Percentiles rank a stretch among this genome's conserved stretches.
These are phyloP conservation scores for Helianthus annuus DNA, from an alignment of 129 eudicot species.

Conservation along the genomic window HanXRQr2.0-SUNRISE NC_035436.2:90475131-90475630, in stretches of 20 bases:
- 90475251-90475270: not conserved
- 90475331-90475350: slow-evolving; percentile 92
- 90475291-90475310: slow-evolving; percentile 49
- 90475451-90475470: slow-evolving; percentile 92
- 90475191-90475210: slow-evolving; percentile 85
- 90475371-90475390: slow-evolving; percentile 88
- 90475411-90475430: slow-evolving; percentile 61
- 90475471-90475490: slow-evolving; percentile 99
- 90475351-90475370: slow-evolving; percentile 71
- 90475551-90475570: not conserved
- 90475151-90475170: slow-evolving; percentile 67
- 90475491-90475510: slow-evolving; percentile 96
- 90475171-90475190: slow-evolving; percentile 95
- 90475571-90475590: not conserved
- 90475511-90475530: slow-evolving; percentile 98
- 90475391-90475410: slow-evolving; percentile 81
- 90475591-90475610: not conserved
- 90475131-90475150: slow-evolving; percentile 42
- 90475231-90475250: slow-evolving; percentile 39
- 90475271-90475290: slow-evolving; percentile 1
- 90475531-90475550: slow-evolving; percentile 68
- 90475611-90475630: not conserved
- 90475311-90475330: slow-evolving; percentile 98
- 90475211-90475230: slow-evolving; percentile 88
- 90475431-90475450: slow-evolving; percentile 69